phyloP scores from a whole-genome alignment of 495 filamentous ascomycete genomes.

The Thozetella sp. region DNA sequence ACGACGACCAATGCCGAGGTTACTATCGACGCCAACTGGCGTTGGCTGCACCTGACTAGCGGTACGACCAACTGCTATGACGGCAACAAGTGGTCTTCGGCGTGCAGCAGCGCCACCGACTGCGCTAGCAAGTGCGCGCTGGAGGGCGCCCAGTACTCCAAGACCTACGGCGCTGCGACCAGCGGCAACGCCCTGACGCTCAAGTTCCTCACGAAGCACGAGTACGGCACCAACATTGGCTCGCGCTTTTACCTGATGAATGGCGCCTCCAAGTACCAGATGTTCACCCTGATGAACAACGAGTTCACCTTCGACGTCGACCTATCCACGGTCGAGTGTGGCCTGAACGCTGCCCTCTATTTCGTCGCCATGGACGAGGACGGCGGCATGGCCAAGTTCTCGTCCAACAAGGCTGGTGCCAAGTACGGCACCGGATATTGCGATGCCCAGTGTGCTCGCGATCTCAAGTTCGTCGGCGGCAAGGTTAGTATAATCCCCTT shows the following conservation, averaged over 20 bases:
- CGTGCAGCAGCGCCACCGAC: slow-evolving; percentile 40
- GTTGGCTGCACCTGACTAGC: slow-evolving; percentile 43
- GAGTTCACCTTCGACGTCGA: slow-evolving; percentile 66
- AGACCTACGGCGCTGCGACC: slow-evolving; percentile 49
- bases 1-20: slow-evolving; percentile 40
- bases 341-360: slow-evolving; percentile 61
- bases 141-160: slow-evolving; percentile 48
- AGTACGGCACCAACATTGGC: slow-evolving; percentile 53
- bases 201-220: slow-evolving; percentile 60
- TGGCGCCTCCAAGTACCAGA: slow-evolving; percentile 53
- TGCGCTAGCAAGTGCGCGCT: slow-evolving; percentile 48
- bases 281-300: slow-evolving; percentile 57
- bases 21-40: slow-evolving; percentile 55
- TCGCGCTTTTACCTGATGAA: slow-evolving; percentile 62
- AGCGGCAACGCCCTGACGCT: slow-evolving; percentile 49
- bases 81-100: slow-evolving; percentile 49
- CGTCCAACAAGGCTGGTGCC: slow-evolving; percentile 58
- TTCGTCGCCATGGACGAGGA: slow-evolving; percentile 61
- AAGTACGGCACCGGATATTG: slow-evolving; percentile 64
- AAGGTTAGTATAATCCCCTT: slow-evolving; percentile 25
- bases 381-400: slow-evolving; percentile 51
- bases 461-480: slow-evolving; percentile 54
- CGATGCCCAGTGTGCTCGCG: slow-evolving; percentile 57
- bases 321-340: slow-evolving; percentile 51
- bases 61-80: slow-evolving; percentile 50